Percentiles rank a stretch among this genome's conserved stretches.
Conservation (phyloP, 192 early-diverging fungal species). For the Lunasporangiospora selenospora region DNA sequence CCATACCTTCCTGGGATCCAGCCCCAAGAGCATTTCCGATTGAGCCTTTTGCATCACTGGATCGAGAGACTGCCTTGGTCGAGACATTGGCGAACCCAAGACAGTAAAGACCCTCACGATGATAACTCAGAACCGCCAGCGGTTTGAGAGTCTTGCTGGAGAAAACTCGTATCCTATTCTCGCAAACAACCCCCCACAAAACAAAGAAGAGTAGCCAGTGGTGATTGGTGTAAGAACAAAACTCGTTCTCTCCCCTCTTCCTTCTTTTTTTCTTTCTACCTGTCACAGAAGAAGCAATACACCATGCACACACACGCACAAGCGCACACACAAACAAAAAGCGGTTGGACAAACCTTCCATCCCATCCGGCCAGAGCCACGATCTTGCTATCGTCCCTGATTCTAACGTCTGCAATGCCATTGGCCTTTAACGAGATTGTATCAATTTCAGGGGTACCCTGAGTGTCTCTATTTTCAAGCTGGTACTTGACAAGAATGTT, state of each 20-base stretch:
- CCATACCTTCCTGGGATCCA: neutral
- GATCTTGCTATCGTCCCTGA: conserved; percentile 43
- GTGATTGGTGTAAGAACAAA: too few relatives aligned
- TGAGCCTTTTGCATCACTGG: neutral
- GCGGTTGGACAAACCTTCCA: conserved; percentile 20
- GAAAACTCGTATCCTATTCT: conserved; percentile 41
- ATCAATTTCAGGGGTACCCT: conserved; percentile 22
- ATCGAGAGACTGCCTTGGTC: neutral
- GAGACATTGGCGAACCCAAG: conserved; percentile 34
- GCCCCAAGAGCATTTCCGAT: neutral
- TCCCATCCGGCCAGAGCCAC: conserved; percentile 52
- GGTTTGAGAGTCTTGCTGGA: conserved; percentile 48
- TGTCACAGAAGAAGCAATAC: neutral
- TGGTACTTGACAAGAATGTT: conserved; percentile 46
- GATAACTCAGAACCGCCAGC: conserved; percentile 49
- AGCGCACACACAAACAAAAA: neutral
- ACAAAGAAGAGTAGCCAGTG: too few relatives aligned
- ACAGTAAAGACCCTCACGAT: conserved; percentile 44
- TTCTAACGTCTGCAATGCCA: conserved; percentile 39
- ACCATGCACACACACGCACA: neutral
- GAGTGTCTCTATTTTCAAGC: conserved; percentile 4
- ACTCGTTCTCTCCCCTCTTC: neutral
- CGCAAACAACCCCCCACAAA: too few relatives aligned
- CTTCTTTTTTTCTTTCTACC: neutral
- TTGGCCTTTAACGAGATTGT: conserved; percentile 16